phyloP scores from a whole-genome alignment of 2,329 filamentous ascomycete genomes.

The Monilinia fructicola region DNA sequence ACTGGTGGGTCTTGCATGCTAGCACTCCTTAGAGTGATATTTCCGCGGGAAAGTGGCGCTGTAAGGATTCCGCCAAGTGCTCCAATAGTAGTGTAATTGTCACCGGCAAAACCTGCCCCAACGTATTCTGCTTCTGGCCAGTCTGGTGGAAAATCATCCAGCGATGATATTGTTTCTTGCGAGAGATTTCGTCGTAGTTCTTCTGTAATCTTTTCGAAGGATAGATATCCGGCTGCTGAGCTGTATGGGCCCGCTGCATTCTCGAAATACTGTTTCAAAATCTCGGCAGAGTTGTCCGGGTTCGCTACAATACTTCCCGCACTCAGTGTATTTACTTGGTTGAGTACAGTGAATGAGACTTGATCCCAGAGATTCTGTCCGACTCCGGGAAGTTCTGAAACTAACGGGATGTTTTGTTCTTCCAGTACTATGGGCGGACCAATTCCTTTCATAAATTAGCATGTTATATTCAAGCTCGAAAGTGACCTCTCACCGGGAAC shows the following conservation, averaged over 20 bases:
- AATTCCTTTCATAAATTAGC: background rate
- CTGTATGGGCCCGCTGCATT: constrained; percentile 15
- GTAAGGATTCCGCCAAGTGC: constrained; percentile 37
- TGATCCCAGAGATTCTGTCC: constrained; percentile 47
- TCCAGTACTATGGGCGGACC: background rate
- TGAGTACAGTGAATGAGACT: constrained; percentile 23
- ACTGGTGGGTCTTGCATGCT: constrained; percentile 41
- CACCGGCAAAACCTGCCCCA: constrained; percentile 15
- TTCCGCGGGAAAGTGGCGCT: constrained; percentile 39
- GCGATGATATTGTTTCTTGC: constrained; percentile 11
- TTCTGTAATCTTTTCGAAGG: constrained; percentile 28
- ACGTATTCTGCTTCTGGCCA: constrained; percentile 29
- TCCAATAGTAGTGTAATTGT: constrained; percentile 8
- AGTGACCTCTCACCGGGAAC: constrained; percentile 9
- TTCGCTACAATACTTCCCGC: constrained; percentile 13
- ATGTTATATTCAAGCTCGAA: background rate
- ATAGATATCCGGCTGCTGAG: constrained; percentile 12
- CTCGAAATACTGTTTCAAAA: constrained; percentile 11
- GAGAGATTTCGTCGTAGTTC: background rate
- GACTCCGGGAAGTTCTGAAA: constrained; percentile 50
- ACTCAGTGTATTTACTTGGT: constrained; percentile 21
- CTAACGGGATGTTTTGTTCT: constrained; percentile 43
- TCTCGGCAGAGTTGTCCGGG: background rate
- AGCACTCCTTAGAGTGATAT: constrained; percentile 43
- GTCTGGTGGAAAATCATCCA: constrained; percentile 20